Evolutionary conservation across 768 basidiomycete species (phyloP), one percentile per base, ranked within the genome.

Genomic region (Pleurotus citrinopileatus): DNA sequence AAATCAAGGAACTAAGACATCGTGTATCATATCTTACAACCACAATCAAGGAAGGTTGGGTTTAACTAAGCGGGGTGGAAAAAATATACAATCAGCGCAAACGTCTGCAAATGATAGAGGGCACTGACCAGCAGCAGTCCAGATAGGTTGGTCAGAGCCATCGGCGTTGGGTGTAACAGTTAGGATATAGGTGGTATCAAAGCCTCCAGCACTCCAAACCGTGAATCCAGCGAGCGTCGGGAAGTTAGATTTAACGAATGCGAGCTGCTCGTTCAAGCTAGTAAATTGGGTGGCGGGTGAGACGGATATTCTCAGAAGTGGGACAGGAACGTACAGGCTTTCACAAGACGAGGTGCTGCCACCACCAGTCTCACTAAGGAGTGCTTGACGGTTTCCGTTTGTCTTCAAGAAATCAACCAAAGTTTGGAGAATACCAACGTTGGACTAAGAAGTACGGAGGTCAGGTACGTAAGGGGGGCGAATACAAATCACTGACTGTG

Each of bases 161-260:
- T 79, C 67, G 19, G 72, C 56, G 64, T 71, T 73, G 19, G 81
- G 81, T 8, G 75, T 77, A 43, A 79, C 65, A 22, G 74, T 72
- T 43, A 82, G 70, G n/a, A 69, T 68, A 62, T 83, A 83, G 45
- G 67, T 71, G 1, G 77, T 72, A 55, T 74, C 74, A 63, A 82
- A 83, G 2, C 74, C 67, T 40, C 80, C 80, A 34, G 75, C 81
- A 55, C 76, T 69, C 81, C 80, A 82, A 29, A 76, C 70, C 17
- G 77, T 69, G 69, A 80, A 83, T n/a, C 81, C 81, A 32, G 70
- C 65, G 40, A 79, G 68, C 32, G 61, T 72, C 22, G 70, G 68
- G 53, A 73, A 74, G 55, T 75, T 68, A 7, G 63, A 61, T 59
- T 77, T 76, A 44, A 82, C 68, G 60, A 68, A 80, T 1, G 74